These are phyloP conservation scores for Teratosphaeria epicoccoides DNA, from an alignment of 2,329 filamentous ascomycete genomes.

Conservation along the genomic window DNA sequence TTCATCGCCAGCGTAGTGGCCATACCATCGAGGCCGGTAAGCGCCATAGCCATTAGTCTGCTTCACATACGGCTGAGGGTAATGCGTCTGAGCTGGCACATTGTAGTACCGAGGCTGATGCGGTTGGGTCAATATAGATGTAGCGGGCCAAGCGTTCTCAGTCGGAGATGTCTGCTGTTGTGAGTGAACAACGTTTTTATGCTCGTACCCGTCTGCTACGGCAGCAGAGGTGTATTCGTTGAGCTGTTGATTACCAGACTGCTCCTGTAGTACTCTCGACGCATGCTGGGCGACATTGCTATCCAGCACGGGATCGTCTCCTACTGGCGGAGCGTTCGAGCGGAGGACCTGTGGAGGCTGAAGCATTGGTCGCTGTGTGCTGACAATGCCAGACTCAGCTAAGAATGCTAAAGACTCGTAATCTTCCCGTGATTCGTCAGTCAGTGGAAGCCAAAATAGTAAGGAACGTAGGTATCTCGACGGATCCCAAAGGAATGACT, in stretches of 20 bases:
- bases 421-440: constrained; percentile 18
- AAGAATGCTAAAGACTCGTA: constrained; percentile 17
- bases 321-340: constrained; percentile 32
- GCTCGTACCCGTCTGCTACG: constrained; percentile 10
- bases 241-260: constrained; percentile 31
- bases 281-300: constrained; percentile 16
- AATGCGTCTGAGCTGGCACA: not conserved
- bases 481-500: constrained; percentile 36
- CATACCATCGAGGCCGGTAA: not conserved
- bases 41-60: not conserved
- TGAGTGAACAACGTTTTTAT: constrained; percentile 21
- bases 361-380: too few relatives aligned
- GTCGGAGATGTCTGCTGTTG: constrained; percentile 15
- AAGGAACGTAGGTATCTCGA: constrained; percentile 36
- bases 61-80: not conserved
- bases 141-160: constrained; percentile 12
- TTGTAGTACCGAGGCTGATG: not conserved
- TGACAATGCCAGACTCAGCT: constrained; percentile 14
- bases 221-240: constrained; percentile 16
- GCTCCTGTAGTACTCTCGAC: constrained; percentile 31
- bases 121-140: not conserved
- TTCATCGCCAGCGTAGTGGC: not conserved
- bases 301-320: constrained; percentile 15
- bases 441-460: constrained; percentile 12
- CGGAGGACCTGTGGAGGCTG: constrained; percentile 31